Evolutionary conservation across 352 stramenopile genomes (phyloP), one percentile per base, ranked within the genome.

Genomic region (Phytophthora melonis): DNA sequence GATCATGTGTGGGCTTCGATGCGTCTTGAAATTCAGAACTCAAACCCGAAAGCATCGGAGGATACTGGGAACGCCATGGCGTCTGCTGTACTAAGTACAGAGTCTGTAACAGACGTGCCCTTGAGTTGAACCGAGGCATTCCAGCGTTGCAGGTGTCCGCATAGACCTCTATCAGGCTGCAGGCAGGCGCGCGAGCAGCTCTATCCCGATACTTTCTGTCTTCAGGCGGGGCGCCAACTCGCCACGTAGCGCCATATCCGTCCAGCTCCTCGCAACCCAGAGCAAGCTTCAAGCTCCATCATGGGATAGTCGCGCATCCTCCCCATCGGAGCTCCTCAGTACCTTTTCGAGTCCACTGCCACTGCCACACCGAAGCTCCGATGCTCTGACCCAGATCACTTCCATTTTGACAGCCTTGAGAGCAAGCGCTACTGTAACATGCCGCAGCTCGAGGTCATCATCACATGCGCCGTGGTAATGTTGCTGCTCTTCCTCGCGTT

Each of bases 401-500:
- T 49, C 58, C 13, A 13, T 41, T 55, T 43, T 66, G 16, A 25
- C 71, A 25, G 5, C 52, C 25, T 57, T 13, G 23, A 66, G 3
- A 66, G 27, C 58, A 70, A 25, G 23, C 23, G 23, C 23, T 25
- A n/a, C n/a, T n/a, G n/a, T n/a, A 58, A 18, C 36, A 74, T 78
- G 71, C n/a, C 62, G 9, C 49, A 32, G 21, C 30, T 63, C 3
- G 57, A 62, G 23, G 43, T 75, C 13, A 50, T 72, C 56, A 61
- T 75, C 52, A 9, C 19, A 18, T 63, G 60, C 32, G 56, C 47
- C 8, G 50, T 63, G 50, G 50, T 64, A 25, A 43, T 75, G 21
- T 47, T 78, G 41, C 59, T 78, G 19, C 23, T 78, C 23, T 39
- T 72, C n/a, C 43, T 78, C 3, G 71, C 61, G 21, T 13, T 72